Conservation (phyloP, 192 early-diverging fungal species). For the Coemansia sp. region DNA sequence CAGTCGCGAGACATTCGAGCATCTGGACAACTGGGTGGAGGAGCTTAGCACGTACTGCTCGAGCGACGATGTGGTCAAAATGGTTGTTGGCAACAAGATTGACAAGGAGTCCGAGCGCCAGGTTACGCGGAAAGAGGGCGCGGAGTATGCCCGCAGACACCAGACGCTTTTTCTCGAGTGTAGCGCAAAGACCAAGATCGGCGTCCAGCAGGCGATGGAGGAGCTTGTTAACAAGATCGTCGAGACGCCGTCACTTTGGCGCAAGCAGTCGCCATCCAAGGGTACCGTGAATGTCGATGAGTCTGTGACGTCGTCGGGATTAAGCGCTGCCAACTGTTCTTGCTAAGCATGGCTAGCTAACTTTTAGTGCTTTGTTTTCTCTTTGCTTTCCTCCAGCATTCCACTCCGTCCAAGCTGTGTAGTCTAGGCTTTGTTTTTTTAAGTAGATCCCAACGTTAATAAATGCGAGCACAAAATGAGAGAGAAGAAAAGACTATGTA, state of each 20-base stretch:
- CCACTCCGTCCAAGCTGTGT: neutral
- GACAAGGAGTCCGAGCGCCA: slow-evolving; percentile 78
- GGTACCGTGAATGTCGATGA: slow-evolving; percentile 43
- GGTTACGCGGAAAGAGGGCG: slow-evolving; percentile 86
- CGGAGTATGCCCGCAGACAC: slow-evolving; percentile 84
- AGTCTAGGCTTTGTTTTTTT: neutral
- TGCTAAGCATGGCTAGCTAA: slow-evolving; percentile 16
- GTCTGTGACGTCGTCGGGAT: slow-evolving; percentile 39
- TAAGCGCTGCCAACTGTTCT: slow-evolving; percentile 29
- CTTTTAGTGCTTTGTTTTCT: neutral
- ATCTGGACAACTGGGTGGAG: slow-evolving; percentile 91
- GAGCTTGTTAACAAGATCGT: slow-evolving; percentile 89
- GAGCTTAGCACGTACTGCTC: slow-evolving; percentile 94
- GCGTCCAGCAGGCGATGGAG: slow-evolving; percentile 92
- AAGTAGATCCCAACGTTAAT: neutral
- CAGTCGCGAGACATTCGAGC: slow-evolving; percentile 89
- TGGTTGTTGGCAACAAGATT: slow-evolving; percentile 98
- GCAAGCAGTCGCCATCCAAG: slow-evolving; percentile 48
- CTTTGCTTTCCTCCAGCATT: slow-evolving; percentile 5
- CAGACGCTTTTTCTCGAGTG: slow-evolving; percentile 96
- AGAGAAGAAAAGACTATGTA: too few species aligned
- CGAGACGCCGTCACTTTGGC: slow-evolving; percentile 69
- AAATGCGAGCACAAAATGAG: too few species aligned
- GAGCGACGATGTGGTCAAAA: slow-evolving; percentile 86
- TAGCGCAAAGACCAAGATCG: slow-evolving; percentile 91